A percentile compares a stretch with the other conserved stretches of the same genome.
Evolutionary conservation across 345 rosid genomes (phyloP).

Genomic region (Aethionema arabicum): DNA sequence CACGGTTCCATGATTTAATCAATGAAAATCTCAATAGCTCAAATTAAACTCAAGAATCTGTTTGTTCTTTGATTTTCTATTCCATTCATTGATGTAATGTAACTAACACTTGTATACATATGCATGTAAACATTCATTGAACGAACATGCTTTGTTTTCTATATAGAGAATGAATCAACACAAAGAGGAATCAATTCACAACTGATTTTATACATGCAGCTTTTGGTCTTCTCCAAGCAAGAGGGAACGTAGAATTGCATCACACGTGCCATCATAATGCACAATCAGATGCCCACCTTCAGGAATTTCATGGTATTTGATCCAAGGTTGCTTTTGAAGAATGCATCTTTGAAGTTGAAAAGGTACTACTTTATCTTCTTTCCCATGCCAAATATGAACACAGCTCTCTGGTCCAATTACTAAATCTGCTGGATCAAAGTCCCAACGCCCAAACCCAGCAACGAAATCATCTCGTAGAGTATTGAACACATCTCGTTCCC

Average conservation of each 20-base stretch:
- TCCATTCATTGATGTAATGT: conserved; percentile 13
- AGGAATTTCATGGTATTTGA: conserved; percentile 75
- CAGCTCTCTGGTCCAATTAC: conserved; percentile 34
- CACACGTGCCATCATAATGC: conserved; percentile 66
- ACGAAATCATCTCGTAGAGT: conserved; percentile 58
- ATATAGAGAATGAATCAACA: conserved; percentile 15
- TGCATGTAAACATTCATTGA: not conserved
- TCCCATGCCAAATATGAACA: conserved; percentile 86
- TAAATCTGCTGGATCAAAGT: conserved; percentile 71
- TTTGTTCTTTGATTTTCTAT: not conserved
- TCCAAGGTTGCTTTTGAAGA: conserved; percentile 61
- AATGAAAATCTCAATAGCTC: conserved; percentile 28
- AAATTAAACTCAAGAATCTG: not conserved
- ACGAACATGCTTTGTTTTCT: conserved; percentile 25
- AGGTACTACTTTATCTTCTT: conserved; percentile 82
- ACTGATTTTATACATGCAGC: conserved; percentile 14
- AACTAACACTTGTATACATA: conserved; percentile 4
- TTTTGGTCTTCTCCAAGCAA: conserved; percentile 57
- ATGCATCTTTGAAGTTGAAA: conserved; percentile 69
- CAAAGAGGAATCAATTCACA: not conserved
- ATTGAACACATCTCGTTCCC: conserved; percentile 49
- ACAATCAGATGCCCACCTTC: conserved; percentile 85
- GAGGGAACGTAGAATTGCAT: conserved; percentile 55
- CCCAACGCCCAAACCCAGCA: conserved; percentile 74
- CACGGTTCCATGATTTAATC: conserved; percentile 32